phyloP scores from a whole-genome alignment of 202 grass and related monocot species.

The Saccharum hybrid region DNA sequence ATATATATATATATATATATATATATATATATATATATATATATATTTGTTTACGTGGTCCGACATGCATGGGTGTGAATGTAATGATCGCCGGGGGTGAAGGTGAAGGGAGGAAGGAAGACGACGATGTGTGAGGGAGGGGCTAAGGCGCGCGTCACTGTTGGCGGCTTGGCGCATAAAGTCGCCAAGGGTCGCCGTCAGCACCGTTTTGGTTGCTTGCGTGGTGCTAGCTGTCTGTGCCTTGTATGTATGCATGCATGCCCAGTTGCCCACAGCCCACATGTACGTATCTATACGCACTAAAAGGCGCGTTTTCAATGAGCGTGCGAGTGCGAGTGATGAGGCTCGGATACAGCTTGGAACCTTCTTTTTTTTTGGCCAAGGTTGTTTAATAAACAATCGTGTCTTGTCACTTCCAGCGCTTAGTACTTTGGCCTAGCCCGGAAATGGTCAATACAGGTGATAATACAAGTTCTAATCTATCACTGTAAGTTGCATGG shows the following conservation, averaged over 20 bases:
- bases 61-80: conserved; percentile 20
- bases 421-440: neutral
- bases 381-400: neutral
- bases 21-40: neutral
- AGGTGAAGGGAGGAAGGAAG: neutral
- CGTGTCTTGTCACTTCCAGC: neutral
- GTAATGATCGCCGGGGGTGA: neutral
- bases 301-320: conserved; percentile 22
- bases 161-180: conserved; percentile 14
- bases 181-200: conserved; percentile 21
- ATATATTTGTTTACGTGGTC: neutral
- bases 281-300: conserved; percentile 18
- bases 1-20: neutral
- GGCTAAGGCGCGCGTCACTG: neutral
- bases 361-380: neutral
- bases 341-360: neutral
- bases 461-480: neutral
- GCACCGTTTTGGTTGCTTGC: neutral
- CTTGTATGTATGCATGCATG: conserved; percentile 43
- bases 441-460: neutral
- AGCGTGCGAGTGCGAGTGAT: neutral
- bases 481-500: neutral
- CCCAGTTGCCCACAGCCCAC: conserved; percentile 33
- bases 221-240: conserved; percentile 34
- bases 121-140: neutral